A percentile compares a stretch with the other conserved stretches of the same genome.
Conservation (phyloP, 75 land plant species). For the Picea glauca region DNA sequence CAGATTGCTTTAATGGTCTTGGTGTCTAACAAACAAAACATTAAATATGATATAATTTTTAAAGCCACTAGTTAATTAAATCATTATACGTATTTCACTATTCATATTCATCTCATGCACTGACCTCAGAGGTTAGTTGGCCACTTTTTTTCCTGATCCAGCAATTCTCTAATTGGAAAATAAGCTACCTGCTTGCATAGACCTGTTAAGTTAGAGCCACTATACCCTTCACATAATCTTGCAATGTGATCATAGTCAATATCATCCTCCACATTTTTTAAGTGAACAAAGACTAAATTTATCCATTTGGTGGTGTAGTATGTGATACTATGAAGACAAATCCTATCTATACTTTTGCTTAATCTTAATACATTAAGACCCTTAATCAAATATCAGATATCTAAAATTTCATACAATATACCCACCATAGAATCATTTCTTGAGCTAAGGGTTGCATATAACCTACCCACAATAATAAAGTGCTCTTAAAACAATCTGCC, state of each 20-base stretch:
- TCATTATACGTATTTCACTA: neutral
- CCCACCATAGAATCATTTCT: no score
- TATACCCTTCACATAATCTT: slow-evolving; percentile 74
- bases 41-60: neutral
- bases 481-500: no score
- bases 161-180: slow-evolving; percentile 80
- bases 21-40: slow-evolving; percentile 32
- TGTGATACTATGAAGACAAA: no score
- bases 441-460: no score
- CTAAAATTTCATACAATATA: no score
- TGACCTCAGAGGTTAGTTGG: slow-evolving; percentile 27
- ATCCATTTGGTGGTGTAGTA: no score
- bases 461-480: no score
- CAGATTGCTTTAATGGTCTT: slow-evolving; percentile 51
- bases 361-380: no score
- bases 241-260: slow-evolving; percentile 74
- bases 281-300: no score
- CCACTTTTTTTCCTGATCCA: slow-evolving; percentile 68
- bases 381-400: no score
- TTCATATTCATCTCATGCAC: neutral
- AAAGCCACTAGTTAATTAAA: neutral
- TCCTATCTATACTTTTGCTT: no score
- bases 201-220: slow-evolving; percentile 89
- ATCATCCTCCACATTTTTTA: slow-evolving; percentile 50
- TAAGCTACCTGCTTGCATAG: slow-evolving; percentile 96